A percentile compares a stretch with the other conserved stretches of the same genome.
phyloP scores from a whole-genome alignment of 148 eudicot species.

The Drosera capensis region DNA sequence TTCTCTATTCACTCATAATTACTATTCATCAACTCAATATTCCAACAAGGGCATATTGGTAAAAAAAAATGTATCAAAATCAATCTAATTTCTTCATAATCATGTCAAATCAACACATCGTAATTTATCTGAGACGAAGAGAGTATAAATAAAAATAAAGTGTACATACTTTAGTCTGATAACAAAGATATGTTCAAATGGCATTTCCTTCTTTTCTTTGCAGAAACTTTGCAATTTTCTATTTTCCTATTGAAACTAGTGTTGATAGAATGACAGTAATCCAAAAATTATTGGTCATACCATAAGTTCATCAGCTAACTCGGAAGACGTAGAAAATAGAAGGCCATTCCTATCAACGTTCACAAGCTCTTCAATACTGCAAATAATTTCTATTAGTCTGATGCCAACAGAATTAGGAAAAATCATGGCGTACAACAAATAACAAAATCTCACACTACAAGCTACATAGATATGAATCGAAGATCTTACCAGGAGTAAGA shows the following conservation, averaged over 20 bases:
- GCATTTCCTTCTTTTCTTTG: not conserved
- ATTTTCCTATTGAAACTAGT: not conserved
- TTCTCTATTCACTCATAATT: no score
- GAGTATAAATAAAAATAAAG: no score
- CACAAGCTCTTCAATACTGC: slow-evolving; percentile 87
- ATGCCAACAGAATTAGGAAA: not conserved
- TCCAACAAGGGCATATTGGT: no score
- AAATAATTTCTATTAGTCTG: slow-evolving; percentile 1
- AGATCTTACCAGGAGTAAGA: slow-evolving; percentile 80
- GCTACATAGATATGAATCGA: not conserved
- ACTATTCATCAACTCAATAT: no score
- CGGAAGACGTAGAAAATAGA: slow-evolving; percentile 90
- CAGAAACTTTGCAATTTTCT: not conserved
- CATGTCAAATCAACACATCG: no score
- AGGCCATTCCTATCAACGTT: slow-evolving; percentile 81
- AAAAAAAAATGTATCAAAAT: no score
- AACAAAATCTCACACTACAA: not conserved
- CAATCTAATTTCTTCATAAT: no score
- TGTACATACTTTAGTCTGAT: no score
- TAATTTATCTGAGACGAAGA: no score
- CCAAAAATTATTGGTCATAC: slow-evolving; percentile 34
- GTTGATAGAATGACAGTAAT: not conserved
- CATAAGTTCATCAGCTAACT: slow-evolving; percentile 81
- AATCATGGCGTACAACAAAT: not conserved
- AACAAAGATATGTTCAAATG: not conserved